Evolutionary conservation across 805 yeast genomes (phyloP), one percentile per base, ranked within the genome.

Genomic region (Metschnikowia koreensis): DNA sequence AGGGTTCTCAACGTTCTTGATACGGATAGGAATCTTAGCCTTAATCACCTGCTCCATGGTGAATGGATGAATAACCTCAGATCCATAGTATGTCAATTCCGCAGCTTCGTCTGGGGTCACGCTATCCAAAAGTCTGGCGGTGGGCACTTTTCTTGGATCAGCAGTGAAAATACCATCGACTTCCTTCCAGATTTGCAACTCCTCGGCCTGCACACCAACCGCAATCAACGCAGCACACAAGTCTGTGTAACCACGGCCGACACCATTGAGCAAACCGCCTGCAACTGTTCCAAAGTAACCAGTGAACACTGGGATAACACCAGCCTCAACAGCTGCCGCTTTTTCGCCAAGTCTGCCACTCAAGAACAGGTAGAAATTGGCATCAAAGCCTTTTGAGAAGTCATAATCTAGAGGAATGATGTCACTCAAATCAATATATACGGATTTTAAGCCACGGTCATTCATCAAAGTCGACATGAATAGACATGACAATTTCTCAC

Each of bases 51-150:
- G 99, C 73, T 93, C 98, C 99, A 94, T 94, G 22, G 99, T 94
- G 76, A 94, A 92, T 3, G 99, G 99, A 66, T 94, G 99, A 61
- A 94, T 94, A 59, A 94, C 99, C 73, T 94, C 99, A 2, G 96
- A 86, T 42, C 99, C 99, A 66, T 94, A 94, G 71, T 94, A 94
- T 1, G 99, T 94, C 68, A 94, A 81, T 74, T 94, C 99, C 0
- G 98, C 94, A 5, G 99, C 99, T 74, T 94, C 99, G 66, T 94
- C 98, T 4, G 99, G 99, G 0, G 98, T 94, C 56, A 94, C 97
- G 48, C 90, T 82, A 52, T 83, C 81, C 57, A 94, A 76, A 47
- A 93, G 75, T 60, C 96, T 79, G 3, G 99, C 99, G 50, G 82
- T 83, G 37, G 91, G 86, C 29, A 94, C 98, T 63, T 94, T 94